Percentiles rank a stretch among this genome's conserved stretches.
Evolutionary conservation across 2,329 filamentous ascomycete genomes (phyloP).

Genomic region (Talaromyces albobiverticillius): DNA sequence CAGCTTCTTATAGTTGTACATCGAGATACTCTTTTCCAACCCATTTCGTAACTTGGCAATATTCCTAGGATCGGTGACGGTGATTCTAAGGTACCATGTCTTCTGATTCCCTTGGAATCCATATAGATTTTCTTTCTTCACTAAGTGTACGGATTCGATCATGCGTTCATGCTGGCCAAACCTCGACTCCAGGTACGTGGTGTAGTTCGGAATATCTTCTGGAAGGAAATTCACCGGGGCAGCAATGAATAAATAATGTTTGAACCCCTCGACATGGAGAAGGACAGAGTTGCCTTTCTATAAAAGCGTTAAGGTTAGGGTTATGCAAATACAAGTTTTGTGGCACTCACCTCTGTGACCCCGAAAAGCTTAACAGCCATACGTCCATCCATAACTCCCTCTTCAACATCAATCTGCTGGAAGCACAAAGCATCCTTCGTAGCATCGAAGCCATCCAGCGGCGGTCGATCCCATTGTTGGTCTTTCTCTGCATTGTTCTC

Average conservation of each 20-base stretch:
- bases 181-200: conserved; percentile 74
- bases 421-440: conserved; percentile 73
- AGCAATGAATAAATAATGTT: conserved; percentile 91
- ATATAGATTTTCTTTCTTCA: conserved; percentile 85
- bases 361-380: conserved; percentile 89
- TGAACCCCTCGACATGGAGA: conserved; percentile 91
- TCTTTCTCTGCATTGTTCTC: conserved; percentile 87
- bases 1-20: conserved; percentile 84
- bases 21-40: conserved; percentile 63
- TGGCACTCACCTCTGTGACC: conserved; percentile 67
- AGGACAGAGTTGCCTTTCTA: conserved; percentile 80
- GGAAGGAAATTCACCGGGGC: conserved; percentile 79
- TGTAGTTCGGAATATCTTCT: conserved; percentile 74
- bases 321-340: conserved; percentile 9
- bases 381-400: conserved; percentile 76
- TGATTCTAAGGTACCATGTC: conserved; percentile 90
- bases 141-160: conserved; percentile 77
- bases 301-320: conserved; percentile 3
- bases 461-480: conserved; percentile 79
- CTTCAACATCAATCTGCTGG: conserved; percentile 93
- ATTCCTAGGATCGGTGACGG: conserved; percentile 81
- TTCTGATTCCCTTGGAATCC: conserved; percentile 92
- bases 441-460: conserved; percentile 60
- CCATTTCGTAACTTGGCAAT: conserved; percentile 72
- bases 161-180: conserved; percentile 69